A percentile compares a stretch with the other conserved stretches of the same genome.
phyloP scores from a whole-genome alignment of 75 land plant species.

The Ceratopteris richardii region DNA sequence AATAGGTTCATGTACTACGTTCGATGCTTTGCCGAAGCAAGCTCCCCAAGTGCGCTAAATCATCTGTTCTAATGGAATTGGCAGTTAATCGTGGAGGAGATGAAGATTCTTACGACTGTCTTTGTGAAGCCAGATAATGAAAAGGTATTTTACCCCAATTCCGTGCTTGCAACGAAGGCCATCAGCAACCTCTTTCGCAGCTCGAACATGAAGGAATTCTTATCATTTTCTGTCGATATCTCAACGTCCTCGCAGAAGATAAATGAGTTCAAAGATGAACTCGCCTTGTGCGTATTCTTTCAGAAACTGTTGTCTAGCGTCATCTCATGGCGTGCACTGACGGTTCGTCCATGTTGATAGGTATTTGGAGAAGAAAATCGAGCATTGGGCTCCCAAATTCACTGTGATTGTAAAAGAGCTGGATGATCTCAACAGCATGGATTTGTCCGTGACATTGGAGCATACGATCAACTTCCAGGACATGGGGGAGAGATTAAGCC shows the following conservation, averaged over 20 bases:
- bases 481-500: constrained; percentile 4
- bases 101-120: constrained; percentile 87
- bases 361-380: not conserved
- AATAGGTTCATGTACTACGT: constrained; percentile 67
- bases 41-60: too few relatives aligned
- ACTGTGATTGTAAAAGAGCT: constrained; percentile 12
- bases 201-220: constrained; percentile 81
- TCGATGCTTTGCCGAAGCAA: constrained; percentile 59
- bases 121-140: constrained; percentile 71
- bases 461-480: constrained; percentile 15
- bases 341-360: constrained; percentile 30
- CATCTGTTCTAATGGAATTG: constrained; percentile 53
- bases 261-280: constrained; percentile 46
- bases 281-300: constrained; percentile 28
- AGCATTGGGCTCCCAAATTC: constrained; percentile 6
- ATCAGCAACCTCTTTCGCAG: too few relatives aligned
- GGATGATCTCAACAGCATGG: constrained; percentile 6
- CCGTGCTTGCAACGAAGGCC: too few relatives aligned
- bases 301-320: not conserved
- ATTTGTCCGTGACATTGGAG: not conserved
- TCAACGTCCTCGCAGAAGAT: constrained; percentile 67
- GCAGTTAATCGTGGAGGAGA: too few relatives aligned
- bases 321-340: constrained; percentile 1
- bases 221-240: constrained; percentile 68
- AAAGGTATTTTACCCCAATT: constrained; percentile 75